Base-by-base conservation (phyloP, 371 early-diverging fungal species). In the Globomyces sp. region DNA sequence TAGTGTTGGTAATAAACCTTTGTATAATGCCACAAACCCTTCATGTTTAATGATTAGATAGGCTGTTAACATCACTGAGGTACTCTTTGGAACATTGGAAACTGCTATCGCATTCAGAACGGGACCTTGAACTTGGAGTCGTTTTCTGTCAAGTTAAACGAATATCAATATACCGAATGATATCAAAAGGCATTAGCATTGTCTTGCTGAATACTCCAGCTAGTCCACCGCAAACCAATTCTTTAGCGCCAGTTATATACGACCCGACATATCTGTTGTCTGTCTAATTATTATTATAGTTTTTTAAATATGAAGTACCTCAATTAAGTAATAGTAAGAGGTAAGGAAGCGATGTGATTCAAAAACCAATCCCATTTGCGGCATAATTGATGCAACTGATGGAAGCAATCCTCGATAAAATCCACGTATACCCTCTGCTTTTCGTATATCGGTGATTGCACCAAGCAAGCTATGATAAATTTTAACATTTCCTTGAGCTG, bases 161-260 rank as follows among this genome's bases (percentile, higher is more conserved):
- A 53, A 36, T 34, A 24, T n/a, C 11, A 50, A 53, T 50, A 42
- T 49, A 77, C 71, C 75, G 61, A 11, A 95, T 86, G 40, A 92
- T 84, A 74, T 98, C 98, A 65, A 97, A 81, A 0, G 97, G 97
- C 82, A 93, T 94, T 11, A 95, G 90, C 2, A 79, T 86, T 0
- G 89, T 84, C 74, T 98, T 98, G 45, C 89, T 85, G 39, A 92
- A 66, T 4, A 90, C 75, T 1, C 96, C 96, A 0, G 95, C 89
- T 8, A 89, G 53, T 0, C 86, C 95, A 1, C 97, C 97, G 66
- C 88, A 82, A 2, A 91, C n/a, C 64, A 90, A 80, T 47, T 94
- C 68, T 45, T 75, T 58, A 49, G 55, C 57, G 43, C 66, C 75
- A 44, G 13, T 8, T 3, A 51, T 49, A 44, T 45, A 44, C 40